phyloP scores from a whole-genome alignment of 2,329 filamentous ascomycete genomes.

The Zalaria obscura region DNA sequence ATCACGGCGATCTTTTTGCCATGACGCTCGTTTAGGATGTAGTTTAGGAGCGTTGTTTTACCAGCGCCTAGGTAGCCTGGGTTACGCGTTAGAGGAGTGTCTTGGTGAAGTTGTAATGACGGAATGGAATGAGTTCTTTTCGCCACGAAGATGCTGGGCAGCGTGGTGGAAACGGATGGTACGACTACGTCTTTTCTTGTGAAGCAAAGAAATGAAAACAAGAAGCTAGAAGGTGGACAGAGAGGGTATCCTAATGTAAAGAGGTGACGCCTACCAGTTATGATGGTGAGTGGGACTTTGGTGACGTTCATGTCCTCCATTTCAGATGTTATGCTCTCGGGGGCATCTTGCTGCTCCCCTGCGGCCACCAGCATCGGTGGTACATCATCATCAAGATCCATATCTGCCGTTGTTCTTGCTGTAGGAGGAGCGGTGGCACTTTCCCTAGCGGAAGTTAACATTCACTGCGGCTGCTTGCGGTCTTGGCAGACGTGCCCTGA shows the following conservation, averaged over 20 bases:
- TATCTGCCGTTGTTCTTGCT: constrained; percentile 15
- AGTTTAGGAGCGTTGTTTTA: constrained; percentile 90
- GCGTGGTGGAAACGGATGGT: neutral
- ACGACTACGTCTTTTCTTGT: too few relatives aligned
- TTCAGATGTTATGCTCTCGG: constrained; percentile 18
- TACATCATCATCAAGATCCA: constrained; percentile 50
- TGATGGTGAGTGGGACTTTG: constrained; percentile 74
- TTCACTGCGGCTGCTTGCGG: too few relatives aligned
- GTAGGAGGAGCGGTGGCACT: constrained; percentile 1
- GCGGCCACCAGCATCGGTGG: constrained; percentile 50
- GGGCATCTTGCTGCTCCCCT: constrained; percentile 12
- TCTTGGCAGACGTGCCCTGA: neutral
- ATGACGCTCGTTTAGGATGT: constrained; percentile 87
- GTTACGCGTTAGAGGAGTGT: too few relatives aligned
- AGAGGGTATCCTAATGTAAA: neutral
- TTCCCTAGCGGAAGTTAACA: neutral
- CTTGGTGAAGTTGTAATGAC: neutral
- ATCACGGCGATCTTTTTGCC: constrained; percentile 98
- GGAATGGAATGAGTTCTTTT: neutral
- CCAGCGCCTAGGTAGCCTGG: constrained; percentile 86
- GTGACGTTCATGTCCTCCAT: constrained; percentile 36
- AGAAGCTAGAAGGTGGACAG: neutral
- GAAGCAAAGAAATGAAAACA: neutral
- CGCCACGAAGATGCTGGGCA: neutral
- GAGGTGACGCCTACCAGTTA: constrained; percentile 45